Evolutionary conservation across 345 rosid species (phyloP), one percentile per base, ranked within the genome.

Genomic region (Abelmoschus esculentus): DNA sequence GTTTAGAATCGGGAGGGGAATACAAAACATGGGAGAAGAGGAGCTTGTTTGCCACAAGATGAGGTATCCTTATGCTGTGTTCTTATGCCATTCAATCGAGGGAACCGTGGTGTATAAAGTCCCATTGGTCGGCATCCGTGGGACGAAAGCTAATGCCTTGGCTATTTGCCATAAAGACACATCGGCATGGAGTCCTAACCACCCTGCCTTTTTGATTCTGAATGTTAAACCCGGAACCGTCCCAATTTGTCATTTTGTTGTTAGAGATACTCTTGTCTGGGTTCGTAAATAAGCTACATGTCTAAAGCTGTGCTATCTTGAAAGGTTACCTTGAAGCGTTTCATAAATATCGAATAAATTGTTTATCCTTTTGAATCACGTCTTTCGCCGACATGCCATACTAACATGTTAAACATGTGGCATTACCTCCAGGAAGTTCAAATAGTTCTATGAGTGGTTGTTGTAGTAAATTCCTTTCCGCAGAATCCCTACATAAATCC

Each of bases 211-310:
- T 12, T n/a, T 10, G 12, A 5, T 15, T 1, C 71, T 68, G 1
- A 68, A 53, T n/a, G 61, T 68, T 53, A 68, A 68, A 28, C 71
- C 71, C 10, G 71, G 71, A 68, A 32, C 31, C 1, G 34, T 68
- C 2, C 71, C 71, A 3, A n/a, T 68, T 18, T 68, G 71, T 6
- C 71, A 53, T 53, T 68, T 68, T 2, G 61, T 68, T 0, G 3
- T 0, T 17, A 17, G 31, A 10, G 61, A 68, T 0, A 32, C 61
- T n/a, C 22, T 68, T 10, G 49, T 17, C 1, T 68, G 49, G 71
- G 5, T 67, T 68, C 47, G 5, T 1, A 67, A 67, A 1, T 67
- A 3, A 46, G 12, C 47, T 42, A 11, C 47, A 31, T 31, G 32
- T 31, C 32, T 31, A 3, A 31, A 31, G 32, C 4, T 31, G 3